These are phyloP conservation scores for Mycena haematopus DNA, from an alignment of 768 basidiomycete species.

Conservation along the genomic window DNA sequence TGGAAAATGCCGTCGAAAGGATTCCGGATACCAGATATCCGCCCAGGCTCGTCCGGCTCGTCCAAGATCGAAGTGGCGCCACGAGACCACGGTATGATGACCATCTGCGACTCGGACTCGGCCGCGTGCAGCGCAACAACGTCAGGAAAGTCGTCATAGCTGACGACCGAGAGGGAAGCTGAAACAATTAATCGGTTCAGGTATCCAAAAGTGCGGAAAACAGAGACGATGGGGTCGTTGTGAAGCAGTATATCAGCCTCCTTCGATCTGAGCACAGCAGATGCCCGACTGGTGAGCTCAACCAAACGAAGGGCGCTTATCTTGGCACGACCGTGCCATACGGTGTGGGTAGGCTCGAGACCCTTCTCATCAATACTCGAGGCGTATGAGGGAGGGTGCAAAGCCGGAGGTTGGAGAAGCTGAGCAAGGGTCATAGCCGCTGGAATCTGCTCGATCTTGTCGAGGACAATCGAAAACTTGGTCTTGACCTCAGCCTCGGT, in stretches of 20 bases:
- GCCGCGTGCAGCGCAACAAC: slow-evolving; percentile 67
- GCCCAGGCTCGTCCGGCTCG: slow-evolving; percentile 35
- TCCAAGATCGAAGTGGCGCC: slow-evolving; percentile 40
- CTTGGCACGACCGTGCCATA: slow-evolving; percentile 38
- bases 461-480: slow-evolving; percentile 76
- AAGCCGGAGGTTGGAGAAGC: slow-evolving; percentile 58
- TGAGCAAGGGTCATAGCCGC: slow-evolving; percentile 84
- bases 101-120: slow-evolving; percentile 67
- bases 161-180: slow-evolving; percentile 76
- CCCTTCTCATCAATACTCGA: slow-evolving; percentile 39
- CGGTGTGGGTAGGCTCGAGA: slow-evolving; percentile 25
- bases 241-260: slow-evolving; percentile 72
- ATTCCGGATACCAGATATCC: slow-evolving; percentile 45
- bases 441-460: slow-evolving; percentile 81
- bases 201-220: slow-evolving; percentile 80
- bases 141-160: slow-evolving; percentile 72
- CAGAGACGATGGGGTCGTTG: slow-evolving; percentile 73
- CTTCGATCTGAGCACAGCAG: slow-evolving; percentile 83
- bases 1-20: slow-evolving; percentile 86
- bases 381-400: not conserved
- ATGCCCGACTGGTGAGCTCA: slow-evolving; percentile 88
- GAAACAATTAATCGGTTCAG: slow-evolving; percentile 72
- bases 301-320: slow-evolving; percentile 87
- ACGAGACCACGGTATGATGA: slow-evolving; percentile 86
- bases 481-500: slow-evolving; percentile 55